phyloP scores from a whole-genome alignment of 2,329 filamentous ascomycete genomes.

The Diatrype stigma region DNA sequence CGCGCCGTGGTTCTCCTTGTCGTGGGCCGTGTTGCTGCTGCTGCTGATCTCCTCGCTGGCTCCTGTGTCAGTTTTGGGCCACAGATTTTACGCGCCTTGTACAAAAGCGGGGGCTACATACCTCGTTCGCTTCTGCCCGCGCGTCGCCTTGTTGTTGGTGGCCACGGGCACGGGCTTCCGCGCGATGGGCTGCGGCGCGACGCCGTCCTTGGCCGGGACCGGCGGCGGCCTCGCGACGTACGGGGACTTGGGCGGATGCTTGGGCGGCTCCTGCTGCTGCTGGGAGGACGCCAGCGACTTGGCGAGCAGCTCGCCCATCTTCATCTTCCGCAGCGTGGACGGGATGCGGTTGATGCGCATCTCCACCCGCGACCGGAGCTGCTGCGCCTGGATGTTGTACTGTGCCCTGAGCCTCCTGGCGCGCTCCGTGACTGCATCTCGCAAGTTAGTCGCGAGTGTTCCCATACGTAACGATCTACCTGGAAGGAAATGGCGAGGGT shows the following conservation, averaged over 20 bases:
- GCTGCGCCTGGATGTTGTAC: constrained; percentile 83
- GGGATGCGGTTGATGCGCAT: constrained; percentile 93
- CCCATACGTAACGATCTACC: too few species aligned
- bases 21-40: constrained; percentile 29
- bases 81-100: too few species aligned
- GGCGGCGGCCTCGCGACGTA: constrained; percentile 36
- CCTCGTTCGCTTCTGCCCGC: constrained; percentile 48
- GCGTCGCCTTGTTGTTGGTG: constrained; percentile 19
- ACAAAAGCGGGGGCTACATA: constrained; percentile 32
- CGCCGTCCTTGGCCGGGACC: constrained; percentile 47
- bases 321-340: constrained; percentile 69
- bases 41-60: constrained; percentile 59
- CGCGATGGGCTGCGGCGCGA: constrained; percentile 29
- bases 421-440: constrained; percentile 30
- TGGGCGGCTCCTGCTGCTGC: constrained; percentile 17
- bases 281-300: constrained; percentile 43
- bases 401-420: constrained; percentile 80
- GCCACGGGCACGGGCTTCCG: constrained; percentile 30
- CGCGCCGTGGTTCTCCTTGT: constrained; percentile 72
- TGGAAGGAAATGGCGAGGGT: too few species aligned
- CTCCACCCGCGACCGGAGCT: constrained; percentile 80
- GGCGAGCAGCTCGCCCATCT: constrained; percentile 72
- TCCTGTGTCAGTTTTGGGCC: constrained; percentile 17
- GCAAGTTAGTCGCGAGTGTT: constrained; percentile 8
- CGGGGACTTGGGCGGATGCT: constrained; percentile 9